Evolutionary conservation across 2,329 filamentous ascomycete genomes (phyloP).

Genomic region (Pseudogymnoascus sp.): DNA sequence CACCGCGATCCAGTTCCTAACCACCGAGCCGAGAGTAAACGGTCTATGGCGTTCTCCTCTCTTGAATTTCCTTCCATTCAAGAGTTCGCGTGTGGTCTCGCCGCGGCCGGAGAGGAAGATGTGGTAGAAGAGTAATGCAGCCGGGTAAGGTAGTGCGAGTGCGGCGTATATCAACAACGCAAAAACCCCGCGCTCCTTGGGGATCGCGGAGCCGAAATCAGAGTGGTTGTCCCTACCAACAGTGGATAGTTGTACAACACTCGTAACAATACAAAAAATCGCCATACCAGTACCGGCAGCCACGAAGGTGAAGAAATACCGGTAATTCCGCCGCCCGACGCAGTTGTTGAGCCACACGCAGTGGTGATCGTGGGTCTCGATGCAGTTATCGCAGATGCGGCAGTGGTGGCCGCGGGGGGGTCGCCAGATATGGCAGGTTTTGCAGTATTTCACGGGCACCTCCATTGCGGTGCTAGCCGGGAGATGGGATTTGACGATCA

Average conservation of each 20-base stretch:
- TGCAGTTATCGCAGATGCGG: conserved; percentile 91
- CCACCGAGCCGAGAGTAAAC: conserved; percentile 70
- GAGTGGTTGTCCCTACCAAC: neutral
- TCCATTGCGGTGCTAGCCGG: conserved; percentile 81
- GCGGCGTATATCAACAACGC: conserved; percentile 82
- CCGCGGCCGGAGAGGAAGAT: conserved; percentile 84
- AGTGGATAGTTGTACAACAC: neutral
- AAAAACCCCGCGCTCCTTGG: conserved; percentile 58
- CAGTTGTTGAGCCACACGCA: conserved; percentile 99
- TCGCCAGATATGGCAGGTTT: conserved; percentile 95
- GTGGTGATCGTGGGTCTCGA: conserved; percentile 96
- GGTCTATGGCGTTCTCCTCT: conserved; percentile 88
- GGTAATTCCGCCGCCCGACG: conserved; percentile 92
- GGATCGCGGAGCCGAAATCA: conserved; percentile 39
- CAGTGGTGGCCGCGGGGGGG: conserved; percentile 95
- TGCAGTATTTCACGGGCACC: conserved; percentile 96
- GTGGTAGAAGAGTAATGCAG: conserved; percentile 80
- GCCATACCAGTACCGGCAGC: conserved; percentile 70
- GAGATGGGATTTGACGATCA: conserved; percentile 75
- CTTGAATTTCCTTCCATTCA: conserved; percentile 91
- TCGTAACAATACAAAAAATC: neutral
- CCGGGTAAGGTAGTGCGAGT: conserved; percentile 70
- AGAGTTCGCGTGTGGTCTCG: conserved; percentile 92
- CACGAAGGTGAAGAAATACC: conserved; percentile 94
- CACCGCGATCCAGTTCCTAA: conserved; percentile 76